Conservation (phyloP, 1,284 basidiomycete species). For the Rhodotorula sp. region DNA sequence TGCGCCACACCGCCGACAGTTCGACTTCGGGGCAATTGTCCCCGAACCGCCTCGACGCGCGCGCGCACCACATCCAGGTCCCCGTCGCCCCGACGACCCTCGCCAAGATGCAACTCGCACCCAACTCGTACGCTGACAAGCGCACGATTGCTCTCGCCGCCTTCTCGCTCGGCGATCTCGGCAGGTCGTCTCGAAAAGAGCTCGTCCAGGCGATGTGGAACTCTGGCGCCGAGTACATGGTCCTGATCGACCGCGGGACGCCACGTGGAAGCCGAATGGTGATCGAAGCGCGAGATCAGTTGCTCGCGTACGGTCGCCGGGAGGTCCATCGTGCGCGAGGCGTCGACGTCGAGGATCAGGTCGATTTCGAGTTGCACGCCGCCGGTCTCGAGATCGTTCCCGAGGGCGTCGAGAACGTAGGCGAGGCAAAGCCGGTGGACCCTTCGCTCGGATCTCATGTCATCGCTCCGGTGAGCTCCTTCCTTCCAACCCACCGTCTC, state of each 20-base stretch:
- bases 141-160: conserved; percentile 75
- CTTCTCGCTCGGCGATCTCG: conserved; percentile 75
- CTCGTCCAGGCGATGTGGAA: conserved; percentile 83
- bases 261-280: conserved; percentile 74
- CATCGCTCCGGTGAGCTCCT: conserved; percentile 67
- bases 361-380: conserved; percentile 27
- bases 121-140: conserved; percentile 23
- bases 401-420: conserved; percentile 10
- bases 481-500: too few species aligned
- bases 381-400: conserved; percentile 14
- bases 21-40: neutral
- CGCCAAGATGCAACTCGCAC: conserved; percentile 24
- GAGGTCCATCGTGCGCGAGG: conserved; percentile 29
- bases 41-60: conserved; percentile 19
- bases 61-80: conserved; percentile 24
- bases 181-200: conserved; percentile 61
- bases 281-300: conserved; percentile 73
- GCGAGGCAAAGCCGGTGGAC: conserved; percentile 15
- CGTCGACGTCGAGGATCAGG: conserved; percentile 17
- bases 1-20: conserved; percentile 7
- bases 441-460: conserved; percentile 63
- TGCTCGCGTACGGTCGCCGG: conserved; percentile 64
- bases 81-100: conserved; percentile 24
- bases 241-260: conserved; percentile 83
- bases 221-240: conserved; percentile 74